Conservation (phyloP, 441 rosid genomes). For the Sinapis alba region DNA sequence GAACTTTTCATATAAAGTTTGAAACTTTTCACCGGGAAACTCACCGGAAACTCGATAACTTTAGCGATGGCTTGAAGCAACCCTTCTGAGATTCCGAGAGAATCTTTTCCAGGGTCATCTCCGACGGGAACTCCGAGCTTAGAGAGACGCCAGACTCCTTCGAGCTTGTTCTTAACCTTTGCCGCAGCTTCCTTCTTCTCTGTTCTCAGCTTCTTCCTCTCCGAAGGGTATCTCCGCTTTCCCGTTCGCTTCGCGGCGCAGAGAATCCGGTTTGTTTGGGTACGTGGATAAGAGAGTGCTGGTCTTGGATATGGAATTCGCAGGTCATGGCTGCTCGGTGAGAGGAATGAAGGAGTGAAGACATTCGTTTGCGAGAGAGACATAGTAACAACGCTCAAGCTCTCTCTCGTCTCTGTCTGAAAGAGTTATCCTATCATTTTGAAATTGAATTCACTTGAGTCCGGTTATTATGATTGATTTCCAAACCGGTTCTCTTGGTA, state of each 20-base stretch:
- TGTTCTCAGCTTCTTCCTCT: conserved; percentile 76
- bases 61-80: conserved; percentile 81
- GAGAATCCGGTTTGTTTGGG: conserved; percentile 40
- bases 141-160: conserved; percentile 85
- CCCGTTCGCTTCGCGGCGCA: conserved; percentile 77
- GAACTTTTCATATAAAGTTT: not conserved
- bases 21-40: conserved; percentile 6
- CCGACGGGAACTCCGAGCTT: conserved; percentile 71
- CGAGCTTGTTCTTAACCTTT: conserved; percentile 63
- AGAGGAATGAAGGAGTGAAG: conserved; percentile 31
- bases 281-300: conserved; percentile 29
- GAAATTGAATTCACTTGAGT: not conserved
- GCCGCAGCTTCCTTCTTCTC: conserved; percentile 58
- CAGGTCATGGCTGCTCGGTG: conserved; percentile 22
- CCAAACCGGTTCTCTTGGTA: conserved; percentile 2
- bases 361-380: conserved; percentile 39
- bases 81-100: conserved; percentile 59
- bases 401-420: conserved; percentile 3
- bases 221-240: conserved; percentile 89
- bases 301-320: conserved; percentile 23
- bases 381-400: conserved; percentile 17
- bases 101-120: conserved; percentile 89
- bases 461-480: conserved; percentile 11
- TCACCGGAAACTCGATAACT: conserved; percentile 82
- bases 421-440: conserved; percentile 26